These are phyloP conservation scores for Phytophthora hibernalis DNA, from an alignment of 352 stramenopile genomes.

Conservation along the genomic window DNA sequence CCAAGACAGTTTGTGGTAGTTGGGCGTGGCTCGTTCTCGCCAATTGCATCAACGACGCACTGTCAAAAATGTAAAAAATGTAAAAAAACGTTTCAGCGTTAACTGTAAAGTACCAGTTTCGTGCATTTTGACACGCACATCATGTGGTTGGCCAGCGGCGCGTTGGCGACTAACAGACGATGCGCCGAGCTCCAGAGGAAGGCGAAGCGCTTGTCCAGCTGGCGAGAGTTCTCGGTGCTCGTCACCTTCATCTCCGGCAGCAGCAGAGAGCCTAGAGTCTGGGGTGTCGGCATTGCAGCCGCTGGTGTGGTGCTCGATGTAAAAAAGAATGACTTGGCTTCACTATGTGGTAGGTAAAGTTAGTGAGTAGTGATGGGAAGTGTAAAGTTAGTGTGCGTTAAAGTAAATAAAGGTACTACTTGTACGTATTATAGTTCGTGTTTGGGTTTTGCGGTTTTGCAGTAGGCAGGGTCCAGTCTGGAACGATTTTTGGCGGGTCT, in stretches of 20 bases:
- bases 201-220: slow-evolving; percentile 71
- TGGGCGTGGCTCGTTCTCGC: slow-evolving; percentile 41
- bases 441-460: no score
- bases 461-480: no score
- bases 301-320: background rate
- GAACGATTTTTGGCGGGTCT: no score
- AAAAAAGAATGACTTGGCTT: background rate
- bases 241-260: slow-evolving; percentile 54
- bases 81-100: background rate
- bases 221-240: slow-evolving; percentile 45
- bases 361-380: no score
- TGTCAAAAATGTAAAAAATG: slow-evolving; percentile 27
- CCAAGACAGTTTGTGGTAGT: slow-evolving; percentile 56
- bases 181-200: slow-evolving; percentile 78
- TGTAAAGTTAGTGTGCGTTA: no score
- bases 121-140: slow-evolving; percentile 35
- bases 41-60: slow-evolving; percentile 61
- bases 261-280: slow-evolving; percentile 26
- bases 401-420: no score
- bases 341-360: background rate
- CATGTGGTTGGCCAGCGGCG: slow-evolving; percentile 58
- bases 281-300: background rate
- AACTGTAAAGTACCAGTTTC: background rate
- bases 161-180: slow-evolving; percentile 44
- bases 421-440: background rate